phyloP scores from a whole-genome alignment of 2,329 filamentous ascomycete species.

The Xylaria sp. region DNA sequence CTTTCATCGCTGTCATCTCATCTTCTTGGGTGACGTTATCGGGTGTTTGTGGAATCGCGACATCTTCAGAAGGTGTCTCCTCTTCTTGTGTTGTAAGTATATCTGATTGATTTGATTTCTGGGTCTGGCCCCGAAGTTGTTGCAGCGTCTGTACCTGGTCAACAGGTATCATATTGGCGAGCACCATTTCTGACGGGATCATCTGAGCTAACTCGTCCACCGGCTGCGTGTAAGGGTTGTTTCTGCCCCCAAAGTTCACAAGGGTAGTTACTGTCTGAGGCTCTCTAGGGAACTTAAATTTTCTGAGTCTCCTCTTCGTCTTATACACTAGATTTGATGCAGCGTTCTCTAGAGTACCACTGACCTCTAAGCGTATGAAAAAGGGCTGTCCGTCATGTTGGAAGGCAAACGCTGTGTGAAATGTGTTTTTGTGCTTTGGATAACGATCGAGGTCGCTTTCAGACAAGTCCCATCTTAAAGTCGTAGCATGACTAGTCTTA shows the following conservation, averaged over 20 bases:
- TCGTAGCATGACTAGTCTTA: not conserved
- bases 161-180: not conserved
- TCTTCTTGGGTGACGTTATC: not conserved
- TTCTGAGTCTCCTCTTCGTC: not conserved
- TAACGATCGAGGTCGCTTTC: not conserved
- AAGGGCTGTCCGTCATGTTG: not conserved
- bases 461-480: slow-evolving; percentile 2
- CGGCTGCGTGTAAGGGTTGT: not conserved
- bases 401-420: not conserved
- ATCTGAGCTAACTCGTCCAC: not conserved
- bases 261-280: not conserved
- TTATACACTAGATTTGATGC: not conserved
- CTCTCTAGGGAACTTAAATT: not conserved
- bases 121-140: not conserved
- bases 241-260: not conserved
- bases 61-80: not conserved
- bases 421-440: not conserved
- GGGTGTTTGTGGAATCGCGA: not conserved
- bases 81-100: not conserved
- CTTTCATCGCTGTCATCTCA: not conserved
- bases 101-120: not conserved
- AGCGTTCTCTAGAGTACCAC: not conserved
- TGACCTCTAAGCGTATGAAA: not conserved
- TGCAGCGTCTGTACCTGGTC: not conserved
- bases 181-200: slow-evolving; percentile 1